Evolutionary conservation across 2,329 filamentous ascomycete genomes (phyloP).

Genomic region (Scedosporium boydii): DNA sequence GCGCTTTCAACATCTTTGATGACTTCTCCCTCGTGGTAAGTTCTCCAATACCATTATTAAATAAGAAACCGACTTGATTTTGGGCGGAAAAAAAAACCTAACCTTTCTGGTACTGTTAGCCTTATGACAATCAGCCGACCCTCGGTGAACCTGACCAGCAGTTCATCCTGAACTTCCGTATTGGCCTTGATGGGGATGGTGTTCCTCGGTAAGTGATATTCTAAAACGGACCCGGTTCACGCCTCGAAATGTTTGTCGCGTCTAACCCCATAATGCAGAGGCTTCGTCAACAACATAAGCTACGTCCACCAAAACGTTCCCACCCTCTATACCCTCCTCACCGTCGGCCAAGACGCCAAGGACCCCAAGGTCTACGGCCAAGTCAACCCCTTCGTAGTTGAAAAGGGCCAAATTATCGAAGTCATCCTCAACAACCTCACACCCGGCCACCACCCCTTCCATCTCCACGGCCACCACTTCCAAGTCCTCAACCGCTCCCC

Average conservation of each 20-base stretch:
- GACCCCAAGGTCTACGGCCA: conserved; percentile 30
- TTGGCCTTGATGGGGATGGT: conserved; percentile 52
- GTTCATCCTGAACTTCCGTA: conserved; percentile 45
- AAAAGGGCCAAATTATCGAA: conserved; percentile 29
- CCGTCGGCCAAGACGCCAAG: conserved; percentile 34
- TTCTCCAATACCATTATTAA: conserved; percentile 13
- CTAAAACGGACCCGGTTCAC: neutral
- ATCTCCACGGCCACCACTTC: conserved; percentile 18
- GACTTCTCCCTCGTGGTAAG: conserved; percentile 51
- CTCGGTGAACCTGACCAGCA: conserved; percentile 42
- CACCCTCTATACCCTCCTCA: conserved; percentile 58
- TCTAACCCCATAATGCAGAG: conserved; percentile 15
- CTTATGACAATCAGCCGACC: conserved; percentile 51
- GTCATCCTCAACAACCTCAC: conserved; percentile 44
- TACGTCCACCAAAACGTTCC: conserved; percentile 60
- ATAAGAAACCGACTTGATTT: neutral
- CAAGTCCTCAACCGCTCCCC: conserved; percentile 27
- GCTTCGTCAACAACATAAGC: conserved; percentile 54
- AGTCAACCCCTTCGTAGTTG: conserved; percentile 29
- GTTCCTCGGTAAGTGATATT: conserved; percentile 38
- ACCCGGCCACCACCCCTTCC: conserved; percentile 13
- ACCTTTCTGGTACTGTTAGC: conserved; percentile 19
- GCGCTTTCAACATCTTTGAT: conserved; percentile 58
- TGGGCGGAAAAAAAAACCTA: neutral
- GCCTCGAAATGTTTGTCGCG: neutral